A percentile compares a stretch with the other conserved stretches of the same genome.
These are phyloP conservation scores for Chaetomium globosum DNA, from an alignment of 2,329 filamentous ascomycete genomes.

Conservation along the genomic window DNA sequence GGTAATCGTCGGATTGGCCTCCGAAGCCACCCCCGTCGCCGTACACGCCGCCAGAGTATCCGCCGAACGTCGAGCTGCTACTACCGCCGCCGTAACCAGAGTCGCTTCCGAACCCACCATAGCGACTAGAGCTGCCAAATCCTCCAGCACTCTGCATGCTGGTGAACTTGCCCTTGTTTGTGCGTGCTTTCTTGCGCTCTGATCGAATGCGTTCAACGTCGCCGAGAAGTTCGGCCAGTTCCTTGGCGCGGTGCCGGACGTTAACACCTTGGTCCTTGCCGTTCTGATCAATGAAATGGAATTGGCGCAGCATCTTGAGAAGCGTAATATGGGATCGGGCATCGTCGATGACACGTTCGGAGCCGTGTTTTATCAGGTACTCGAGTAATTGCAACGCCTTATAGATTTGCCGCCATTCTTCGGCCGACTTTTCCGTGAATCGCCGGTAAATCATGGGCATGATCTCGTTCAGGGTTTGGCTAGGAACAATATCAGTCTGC, in stretches of 20 bases:
- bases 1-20: conserved; percentile 72
- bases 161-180: conserved; percentile 91
- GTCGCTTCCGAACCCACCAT: conserved; percentile 91
- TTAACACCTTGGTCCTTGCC: conserved; percentile 99
- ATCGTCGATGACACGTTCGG: conserved; percentile 95
- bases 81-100: conserved; percentile 47
- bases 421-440: conserved; percentile 96
- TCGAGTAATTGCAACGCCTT: conserved; percentile 96
- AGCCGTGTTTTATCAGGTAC: conserved; percentile 94
- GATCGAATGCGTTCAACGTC: conserved; percentile 86
- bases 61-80: conserved; percentile 50
- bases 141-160: conserved; percentile 83
- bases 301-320: conserved; percentile 97
- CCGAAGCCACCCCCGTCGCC: conserved; percentile 96
- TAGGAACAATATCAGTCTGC: conserved; percentile 45
- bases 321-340: conserved; percentile 92
- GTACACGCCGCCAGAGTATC: conserved; percentile 74
- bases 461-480: conserved; percentile 96
- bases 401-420: conserved; percentile 99
- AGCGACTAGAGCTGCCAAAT: conserved; percentile 64
- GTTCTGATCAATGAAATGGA: conserved; percentile 94
- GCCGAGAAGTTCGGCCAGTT: conserved; percentile 87
- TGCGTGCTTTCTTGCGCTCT: conserved; percentile 84
- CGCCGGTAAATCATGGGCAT: conserved; percentile 99
- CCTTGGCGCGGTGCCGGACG: conserved; percentile 93